Base-by-base conservation (phyloP, 352 stramenopile genomes). In the Thraustotheca clavata region DNA sequence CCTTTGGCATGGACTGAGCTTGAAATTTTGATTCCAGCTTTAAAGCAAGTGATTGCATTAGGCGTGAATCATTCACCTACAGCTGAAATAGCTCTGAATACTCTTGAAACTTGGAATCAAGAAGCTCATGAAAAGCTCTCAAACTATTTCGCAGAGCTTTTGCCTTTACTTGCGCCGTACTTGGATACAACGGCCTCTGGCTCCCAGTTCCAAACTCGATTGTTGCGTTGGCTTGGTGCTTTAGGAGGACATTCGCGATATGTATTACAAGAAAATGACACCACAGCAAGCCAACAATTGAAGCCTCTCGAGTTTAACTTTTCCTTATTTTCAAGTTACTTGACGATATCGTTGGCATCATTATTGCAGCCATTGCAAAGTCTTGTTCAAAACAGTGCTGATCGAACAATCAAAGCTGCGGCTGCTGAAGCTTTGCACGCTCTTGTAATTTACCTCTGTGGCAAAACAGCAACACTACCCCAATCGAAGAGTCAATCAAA, bases 341-440 rank as follows among this genome's bases (percentile, higher is more conserved):
- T 83, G 12, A 71, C 75, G 9, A 27, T 91, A 4, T 39, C 81
- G 2, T 62, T 92, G 36, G 69, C 73, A 40, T 69, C 57, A 26
- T 66, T 92, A 35, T 72, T 90, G 40, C 50, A 55, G 26, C 77
- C 88, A 65, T 62, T 84, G 14, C 78, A 74, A 40, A 48, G 73
- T 29, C 67, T 89, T 22, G 81, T 79, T 47, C 59, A 68, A 41
- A 26, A 75, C 0, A 83, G 74, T 34, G 87, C 80, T 2, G 73
- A 89, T 33, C 72, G 84, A 20, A 59, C 71, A 31, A 60, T 89
- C 36, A 93, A 91, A 70, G 63, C 74, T 24, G 76, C 68, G 46
- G 77, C 79, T 27, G 76, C 75, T 52, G 84, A 93, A 72, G 68
- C 74, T 16, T 90, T 84, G 48, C 84, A 93, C 54, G 80, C 79